Evolutionary conservation across 164 flowering plant genomes (phyloP).

Genomic region (Litsea cubeba): DNA sequence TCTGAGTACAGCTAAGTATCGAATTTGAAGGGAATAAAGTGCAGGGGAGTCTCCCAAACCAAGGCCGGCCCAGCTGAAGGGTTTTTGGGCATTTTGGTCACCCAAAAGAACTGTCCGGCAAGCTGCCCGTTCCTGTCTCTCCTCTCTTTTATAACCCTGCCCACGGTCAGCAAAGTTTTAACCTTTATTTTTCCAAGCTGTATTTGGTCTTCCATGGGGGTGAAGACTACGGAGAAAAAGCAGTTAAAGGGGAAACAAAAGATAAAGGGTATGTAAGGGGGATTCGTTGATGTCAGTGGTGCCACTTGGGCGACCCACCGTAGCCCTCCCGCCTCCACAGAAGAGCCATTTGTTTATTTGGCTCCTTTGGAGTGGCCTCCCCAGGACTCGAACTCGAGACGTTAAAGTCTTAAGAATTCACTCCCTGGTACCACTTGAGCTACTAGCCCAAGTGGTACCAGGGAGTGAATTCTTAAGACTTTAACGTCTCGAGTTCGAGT

Average conservation of each 20-base stretch:
- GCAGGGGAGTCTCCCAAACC: constrained; percentile 36
- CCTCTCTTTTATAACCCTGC: constrained; percentile 6
- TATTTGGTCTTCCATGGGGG: constrained; percentile 8
- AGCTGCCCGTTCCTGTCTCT: constrained; percentile 1
- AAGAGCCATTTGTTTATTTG: too few relatives aligned
- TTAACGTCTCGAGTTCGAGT: too few relatives aligned
- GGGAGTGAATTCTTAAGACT: too few relatives aligned
- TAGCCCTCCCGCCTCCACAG: too few relatives aligned
- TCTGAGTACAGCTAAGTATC: constrained; percentile 61
- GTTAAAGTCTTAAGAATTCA: too few relatives aligned
- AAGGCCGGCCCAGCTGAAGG: constrained; percentile 32
- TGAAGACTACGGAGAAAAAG: constrained; percentile 4
- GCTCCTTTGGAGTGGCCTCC: too few relatives aligned
- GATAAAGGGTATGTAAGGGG: constrained; percentile 7
- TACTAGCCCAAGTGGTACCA: too few relatives aligned
- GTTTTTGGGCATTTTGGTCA: constrained; percentile 27
- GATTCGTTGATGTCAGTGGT: too few relatives aligned
- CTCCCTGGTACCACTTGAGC: too few relatives aligned
- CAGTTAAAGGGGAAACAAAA: constrained; percentile 10
- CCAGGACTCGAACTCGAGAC: too few relatives aligned
- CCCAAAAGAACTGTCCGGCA: constrained; percentile 4
- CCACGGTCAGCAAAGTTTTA: constrained; percentile 18
- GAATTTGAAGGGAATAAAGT: constrained; percentile 89
- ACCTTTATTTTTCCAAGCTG: not conserved
- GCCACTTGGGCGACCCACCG: too few relatives aligned